Evolutionary conservation across 2,329 filamentous ascomycete genomes (phyloP).

Genomic region (Cyphellophora attinorum): DNA sequence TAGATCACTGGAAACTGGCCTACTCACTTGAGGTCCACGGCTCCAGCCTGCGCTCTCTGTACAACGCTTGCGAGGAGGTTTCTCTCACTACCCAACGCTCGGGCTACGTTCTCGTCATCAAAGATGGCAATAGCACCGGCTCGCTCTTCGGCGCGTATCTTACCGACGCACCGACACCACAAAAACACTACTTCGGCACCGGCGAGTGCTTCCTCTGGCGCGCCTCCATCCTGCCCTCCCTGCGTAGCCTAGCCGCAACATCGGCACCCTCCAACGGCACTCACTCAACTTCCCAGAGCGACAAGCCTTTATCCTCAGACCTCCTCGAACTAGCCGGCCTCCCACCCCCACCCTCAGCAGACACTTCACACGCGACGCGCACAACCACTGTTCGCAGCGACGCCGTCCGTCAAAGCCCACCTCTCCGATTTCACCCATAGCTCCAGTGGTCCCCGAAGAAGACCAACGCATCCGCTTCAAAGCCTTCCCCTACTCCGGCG

Average conservation of each 20-base stretch:
- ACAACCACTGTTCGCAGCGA: constrained; percentile 48
- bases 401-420: background rate
- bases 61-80: constrained; percentile 64
- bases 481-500: constrained; percentile 88
- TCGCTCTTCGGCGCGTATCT: constrained; percentile 84
- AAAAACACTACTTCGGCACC: constrained; percentile 82
- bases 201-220: constrained; percentile 94
- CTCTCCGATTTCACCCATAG: constrained; percentile 2
- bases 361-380: constrained; percentile 52
- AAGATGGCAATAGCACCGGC: constrained; percentile 47
- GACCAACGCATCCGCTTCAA: constrained; percentile 86
- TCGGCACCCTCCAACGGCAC: constrained; percentile 3
- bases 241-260: constrained; percentile 23
- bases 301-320: constrained; percentile 20
- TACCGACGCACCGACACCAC: constrained; percentile 74
- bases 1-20: constrained; percentile 74
- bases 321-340: constrained; percentile 45
- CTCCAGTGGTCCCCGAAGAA: constrained; percentile 44
- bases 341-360: constrained; percentile 60
- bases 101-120: constrained; percentile 82
- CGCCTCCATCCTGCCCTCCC: constrained; percentile 54
- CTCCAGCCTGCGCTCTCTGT: constrained; percentile 76
- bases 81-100: constrained; percentile 54
- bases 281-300: constrained; percentile 8
- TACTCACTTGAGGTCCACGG: constrained; percentile 92